These are phyloP conservation scores for Aspergillus sclerotioniger DNA, from an alignment of 495 filamentous ascomycete species.

Conservation along the genomic window DNA sequence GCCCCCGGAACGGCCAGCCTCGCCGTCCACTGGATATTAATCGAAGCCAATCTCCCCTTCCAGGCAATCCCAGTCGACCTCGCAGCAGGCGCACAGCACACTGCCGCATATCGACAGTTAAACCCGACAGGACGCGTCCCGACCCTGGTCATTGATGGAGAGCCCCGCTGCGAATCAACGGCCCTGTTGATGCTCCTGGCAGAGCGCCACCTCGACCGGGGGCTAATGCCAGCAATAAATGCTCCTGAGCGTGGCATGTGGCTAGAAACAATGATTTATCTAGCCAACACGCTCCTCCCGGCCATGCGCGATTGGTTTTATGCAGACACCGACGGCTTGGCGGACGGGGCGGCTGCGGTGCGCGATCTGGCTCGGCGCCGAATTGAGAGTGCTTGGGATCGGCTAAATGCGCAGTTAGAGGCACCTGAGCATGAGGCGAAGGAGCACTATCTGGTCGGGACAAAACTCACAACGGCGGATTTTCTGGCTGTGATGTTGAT, in stretches of 20 bases:
- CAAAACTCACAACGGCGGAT: neutral
- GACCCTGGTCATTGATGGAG: neutral
- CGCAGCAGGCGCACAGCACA: neutral
- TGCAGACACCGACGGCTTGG: neutral
- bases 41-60: neutral
- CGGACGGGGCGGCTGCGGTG: conserved; percentile 1
- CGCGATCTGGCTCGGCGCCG: neutral
- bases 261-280: conserved; percentile 1
- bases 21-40: neutral
- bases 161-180: neutral
- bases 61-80: neutral
- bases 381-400: conserved; percentile 2
- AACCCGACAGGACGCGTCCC: conserved; percentile 2
- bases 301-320: conserved; percentile 6
- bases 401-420: neutral
- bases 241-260: neutral
- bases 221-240: neutral
- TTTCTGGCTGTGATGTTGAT: conserved; percentile 5
- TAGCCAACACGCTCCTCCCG: conserved; percentile 2
- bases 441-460: neutral
- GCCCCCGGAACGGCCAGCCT: neutral
- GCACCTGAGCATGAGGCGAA: neutral
- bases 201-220: conserved; percentile 1
- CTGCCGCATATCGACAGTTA: neutral
- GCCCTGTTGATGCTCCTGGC: neutral